Base-by-base conservation (phyloP, 2,329 filamentous ascomycete species). In the Pestalotiopsis sp. region DNA sequence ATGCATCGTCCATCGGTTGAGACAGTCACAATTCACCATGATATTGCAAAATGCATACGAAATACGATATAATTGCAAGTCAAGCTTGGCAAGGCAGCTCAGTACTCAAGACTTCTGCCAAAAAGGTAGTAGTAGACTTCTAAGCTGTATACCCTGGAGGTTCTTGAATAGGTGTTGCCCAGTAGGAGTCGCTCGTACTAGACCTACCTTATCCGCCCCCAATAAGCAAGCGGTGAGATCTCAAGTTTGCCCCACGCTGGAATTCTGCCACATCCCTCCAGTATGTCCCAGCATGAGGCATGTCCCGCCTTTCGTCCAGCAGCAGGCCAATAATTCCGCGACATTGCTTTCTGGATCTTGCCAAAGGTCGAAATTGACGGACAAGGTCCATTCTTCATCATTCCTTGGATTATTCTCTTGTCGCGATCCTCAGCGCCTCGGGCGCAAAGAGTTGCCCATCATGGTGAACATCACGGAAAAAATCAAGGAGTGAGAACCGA, bases 391-490 rank as follows among this genome's bases (percentile, higher is more conserved):
- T 27, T 27, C 57, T 36, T 5, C 6, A 14, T 14, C 25, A 27
- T 36, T n/a, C 57, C 13, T 58, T 59, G 57, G 3, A 59, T 27
- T 25, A 13, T 59, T 17, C 23, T 13, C 36, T n/a, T 5, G 7
- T 64, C 17, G 7, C n/a, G n/a, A 25, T 60, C 23, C 4, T 31
- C 56, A 11, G 56, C 64, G 64, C 64, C 56, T 27, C 4, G 20
- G 58, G 59, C 66, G 66, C 39, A 56, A 68, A 71, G 17, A 68
- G 70, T 72, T 72, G 45, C 45, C 68, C 82, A 88, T 84, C 77
- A 99, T 99, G 96, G 96, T 98, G 82, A 98, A 98, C 86, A 99
- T 99, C 74, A 98, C 96, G 73, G 97, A 99, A 68, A 98, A 97
- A 88, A 99, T 99, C 86, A 99, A 99, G 88, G 96, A 98, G 95